Evolutionary conservation across 345 rosid genomes (phyloP).

Genomic region (Citrus hindsii): DNA sequence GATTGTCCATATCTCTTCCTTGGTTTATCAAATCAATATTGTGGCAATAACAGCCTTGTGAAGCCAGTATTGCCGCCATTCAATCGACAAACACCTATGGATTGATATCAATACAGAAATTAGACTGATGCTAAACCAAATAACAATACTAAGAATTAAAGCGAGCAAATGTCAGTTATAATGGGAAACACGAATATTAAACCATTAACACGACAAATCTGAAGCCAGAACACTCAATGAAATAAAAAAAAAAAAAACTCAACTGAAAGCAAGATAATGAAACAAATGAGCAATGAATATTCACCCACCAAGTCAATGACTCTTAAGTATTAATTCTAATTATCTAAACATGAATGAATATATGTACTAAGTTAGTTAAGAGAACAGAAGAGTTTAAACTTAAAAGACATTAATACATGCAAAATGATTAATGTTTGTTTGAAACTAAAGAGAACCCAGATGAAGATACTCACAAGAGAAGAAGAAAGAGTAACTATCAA

Average conservation of each 20-base stretch:
- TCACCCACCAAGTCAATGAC: not conserved
- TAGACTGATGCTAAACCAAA: not conserved
- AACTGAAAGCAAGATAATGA: not conserved
- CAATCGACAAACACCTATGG: slow-evolving; percentile 23
- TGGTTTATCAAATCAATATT: slow-evolving; percentile 27
- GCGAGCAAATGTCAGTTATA: not conserved
- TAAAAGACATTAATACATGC: not conserved
- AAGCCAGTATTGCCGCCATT: slow-evolving; percentile 83
- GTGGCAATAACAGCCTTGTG: slow-evolving; percentile 56
- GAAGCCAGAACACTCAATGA: not conserved
- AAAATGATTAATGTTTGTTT: not conserved
- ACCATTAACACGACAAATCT: not conserved
- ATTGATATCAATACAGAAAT: not conserved
- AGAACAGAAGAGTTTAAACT: not conserved
- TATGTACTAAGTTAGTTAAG: not conserved
- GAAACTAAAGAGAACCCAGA: slow-evolving; percentile 19
- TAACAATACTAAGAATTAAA: not conserved
- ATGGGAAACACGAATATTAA: not conserved
- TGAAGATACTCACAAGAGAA: slow-evolving; percentile 16
- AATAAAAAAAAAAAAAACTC: not conserved
- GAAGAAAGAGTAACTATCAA: not conserved
- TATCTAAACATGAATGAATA: not conserved
- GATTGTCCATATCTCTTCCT: slow-evolving; percentile 39
- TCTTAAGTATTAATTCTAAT: not conserved
- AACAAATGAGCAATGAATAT: not conserved